Evolutionary conservation across 352 stramenopile species (phyloP), one percentile per base, ranked within the genome.

Genomic region (Globisporangium echinulatum): DNA sequence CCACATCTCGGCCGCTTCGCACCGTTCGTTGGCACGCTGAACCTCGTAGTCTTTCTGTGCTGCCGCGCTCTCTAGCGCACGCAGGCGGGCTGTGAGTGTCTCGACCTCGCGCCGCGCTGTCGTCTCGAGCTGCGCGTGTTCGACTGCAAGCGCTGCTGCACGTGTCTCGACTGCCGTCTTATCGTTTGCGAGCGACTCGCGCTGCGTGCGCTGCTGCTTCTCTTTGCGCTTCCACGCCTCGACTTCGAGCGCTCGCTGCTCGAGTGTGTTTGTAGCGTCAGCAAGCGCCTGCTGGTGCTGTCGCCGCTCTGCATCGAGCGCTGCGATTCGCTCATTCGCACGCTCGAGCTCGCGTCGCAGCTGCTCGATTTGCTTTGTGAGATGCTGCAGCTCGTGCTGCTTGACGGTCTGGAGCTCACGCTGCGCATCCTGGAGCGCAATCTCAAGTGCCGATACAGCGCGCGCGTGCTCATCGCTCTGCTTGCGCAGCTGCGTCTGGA

Each of bases 1-100:
- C 74, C 74, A 84, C 10, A 70, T 57, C 58, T 84, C 74, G 1
- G 74, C 74, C 59, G 75, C 81, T 15, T 64, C 58, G 53, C 81
- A 84, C 19, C 65, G 65, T 55, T 84, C 74, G 59, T 84, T 68
- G 7, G 77, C 54, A 9, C 71, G 67, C 17, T 59, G 56, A 13
- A 66, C 54, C 61, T 85, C 75, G 57, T 85, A 85, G 33, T 85
- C 75, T 49, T 77, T 83, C 57, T 81, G 73, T 0, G 71, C 67
- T 49, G 79, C 63, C 25, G 74, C 65, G 14, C 64, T 75, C 61
- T 85, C 75, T 7, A 85, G 61, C 25, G 82, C 75, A 10, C 73
- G 75, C 15, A 77, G 49, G 1, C 66, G 68, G 56, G 74, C 79
- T 42, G 49, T 75, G 47, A 81, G 57, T 44, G 79, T 82, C 39